A percentile compares a stretch with the other conserved stretches of the same genome.
Conservation (phyloP, 106 monocot genomes). For the Dendrobium catenatum region DNA sequence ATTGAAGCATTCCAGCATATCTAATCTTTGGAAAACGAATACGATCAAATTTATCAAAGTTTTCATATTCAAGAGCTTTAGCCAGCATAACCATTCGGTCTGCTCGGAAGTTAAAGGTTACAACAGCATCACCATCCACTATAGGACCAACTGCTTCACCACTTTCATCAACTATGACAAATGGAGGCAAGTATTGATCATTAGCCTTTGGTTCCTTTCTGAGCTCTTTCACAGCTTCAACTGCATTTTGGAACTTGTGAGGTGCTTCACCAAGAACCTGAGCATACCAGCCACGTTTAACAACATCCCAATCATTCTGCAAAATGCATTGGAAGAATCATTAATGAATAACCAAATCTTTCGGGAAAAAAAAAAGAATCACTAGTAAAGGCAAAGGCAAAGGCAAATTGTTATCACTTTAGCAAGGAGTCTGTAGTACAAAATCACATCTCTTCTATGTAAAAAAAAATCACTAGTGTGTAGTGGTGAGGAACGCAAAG, state of each 20-base stretch:
- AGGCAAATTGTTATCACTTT: neutral
- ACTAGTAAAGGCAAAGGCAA: too few relatives aligned
- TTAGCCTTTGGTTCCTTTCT: slow-evolving; percentile 57
- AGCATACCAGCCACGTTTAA: slow-evolving; percentile 98
- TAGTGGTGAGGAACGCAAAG: neutral
- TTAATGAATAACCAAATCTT: neutral
- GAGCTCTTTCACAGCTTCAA: slow-evolving; percentile 88
- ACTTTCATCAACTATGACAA: slow-evolving; percentile 84
- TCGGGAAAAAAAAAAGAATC: neutral
- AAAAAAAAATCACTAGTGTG: neutral
- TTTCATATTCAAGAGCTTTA: slow-evolving; percentile 88
- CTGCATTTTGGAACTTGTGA: slow-evolving; percentile 64
- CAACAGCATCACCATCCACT: slow-evolving; percentile 94
- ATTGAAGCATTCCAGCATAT: slow-evolving; percentile 98
- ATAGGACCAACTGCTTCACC: slow-evolving; percentile 83
- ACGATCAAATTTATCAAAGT: slow-evolving; percentile 92
- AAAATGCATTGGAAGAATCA: slow-evolving; percentile 8
- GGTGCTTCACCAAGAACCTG: slow-evolving; percentile 99
- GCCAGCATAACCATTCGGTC: slow-evolving; percentile 97
- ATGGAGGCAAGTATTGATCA: slow-evolving; percentile 94
- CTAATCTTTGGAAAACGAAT: slow-evolving; percentile 76
- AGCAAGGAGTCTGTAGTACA: neutral
- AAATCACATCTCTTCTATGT: neutral
- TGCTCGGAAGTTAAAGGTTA: slow-evolving; percentile 91
- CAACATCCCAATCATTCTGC: slow-evolving; percentile 94